Base-by-base conservation (phyloP, 2,329 filamentous ascomycete genomes). In the Trichophyton mentagrophytes region DNA sequence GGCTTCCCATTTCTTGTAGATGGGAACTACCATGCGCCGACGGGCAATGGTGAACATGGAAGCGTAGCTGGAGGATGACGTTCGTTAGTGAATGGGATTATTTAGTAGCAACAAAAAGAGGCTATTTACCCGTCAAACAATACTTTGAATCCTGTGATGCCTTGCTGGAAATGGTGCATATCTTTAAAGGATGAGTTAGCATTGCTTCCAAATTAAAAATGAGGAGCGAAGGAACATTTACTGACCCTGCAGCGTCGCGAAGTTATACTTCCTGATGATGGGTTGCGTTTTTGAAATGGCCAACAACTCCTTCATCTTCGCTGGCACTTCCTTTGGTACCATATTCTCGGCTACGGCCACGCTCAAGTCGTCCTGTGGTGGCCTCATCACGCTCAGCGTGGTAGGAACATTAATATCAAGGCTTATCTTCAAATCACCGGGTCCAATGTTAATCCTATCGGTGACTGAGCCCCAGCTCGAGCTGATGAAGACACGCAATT, bases 1-100 rank as follows among this genome's bases (percentile, higher is more conserved):
- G 1, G 90, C 88, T 69, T 95, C 90, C 89, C 89, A 95, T 72
- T 93, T 93, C 76, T 96, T 95, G 76, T 95, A 88, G 65, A 96
- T 92, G 0, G 89, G 89, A 15, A 95, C 89, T 11, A 96, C 89
- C 86, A 91, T 93, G 65, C 89, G 83, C 57, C 89, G 84, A 33
- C 90, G 85, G 1, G 90, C 85, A 65, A 96, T 95, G 61, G 87
- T 85, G 71, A 96, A 89, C 0, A 84, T 85, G 6, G 81, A 78
- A 4, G 89, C 89, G 59, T 88, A 74, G 5, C 84, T 76, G 40
- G 27, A 13, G 6, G 13, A 11, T 11, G 4, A 13, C 11, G 2
- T 13, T 13, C 8, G 53, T 20, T 36, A 47, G 55, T 9, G 4
- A 55, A 4, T 44, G n/a, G 4, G 3, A 44, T 17, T 57, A 7